Base-by-base conservation (phyloP, 2,329 filamentous ascomycete species). In the Verticillium nonalfalfae region DNA sequence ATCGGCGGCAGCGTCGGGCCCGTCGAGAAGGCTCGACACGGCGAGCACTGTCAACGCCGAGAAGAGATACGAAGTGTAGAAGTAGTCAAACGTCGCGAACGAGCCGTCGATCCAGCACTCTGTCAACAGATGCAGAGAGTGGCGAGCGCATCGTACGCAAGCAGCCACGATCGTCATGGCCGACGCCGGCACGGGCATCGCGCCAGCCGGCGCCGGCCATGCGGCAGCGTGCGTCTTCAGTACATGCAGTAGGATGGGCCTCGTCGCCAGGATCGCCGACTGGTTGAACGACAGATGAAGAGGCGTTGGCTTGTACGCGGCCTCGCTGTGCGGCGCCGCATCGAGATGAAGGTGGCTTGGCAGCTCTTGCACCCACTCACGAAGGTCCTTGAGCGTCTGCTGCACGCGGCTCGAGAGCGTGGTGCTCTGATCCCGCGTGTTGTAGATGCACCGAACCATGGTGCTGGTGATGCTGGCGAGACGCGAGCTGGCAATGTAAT, bases 11-110 rank as follows among this genome's bases (percentile, higher is more conserved):
- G 68, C 70, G 7, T 72, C 66, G 4, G 71, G 68, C 0, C 70
- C 66, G 3, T 67, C 66, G 0, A 78, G 67, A 0, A 80, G 66
- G 40, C 74, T 77, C 1, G 79, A 79, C 1, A 79, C 71, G 0
- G 76, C 77, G 1, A 81, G 72, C 4, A 80, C 73, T 0, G 75
- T 78, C 2, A 76, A 72, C 0, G 78, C 73, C 0, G 79, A 77
- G 66, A 81, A 81, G 33, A 81, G 74, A 50, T 79, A 80, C 56
- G 80, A 77, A 0, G 76, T 75, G 66, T 76, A 73, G 56, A 77
- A 77, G 66, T 79, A 81, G 62, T 80, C 79, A 56, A 81, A 79
- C 0, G 74, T 79, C 0, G 74, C 69, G 60, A 81, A 79, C 0
- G 77, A 75, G 0, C 79, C 79, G 36, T 78, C 74, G 1, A 80